Percentiles rank a stretch among this genome's conserved stretches.
These are phyloP conservation scores for Mayamaea pseudoterrestris DNA, from an alignment of 108 stramenopile genomes.

Conservation along the genomic window DNA sequence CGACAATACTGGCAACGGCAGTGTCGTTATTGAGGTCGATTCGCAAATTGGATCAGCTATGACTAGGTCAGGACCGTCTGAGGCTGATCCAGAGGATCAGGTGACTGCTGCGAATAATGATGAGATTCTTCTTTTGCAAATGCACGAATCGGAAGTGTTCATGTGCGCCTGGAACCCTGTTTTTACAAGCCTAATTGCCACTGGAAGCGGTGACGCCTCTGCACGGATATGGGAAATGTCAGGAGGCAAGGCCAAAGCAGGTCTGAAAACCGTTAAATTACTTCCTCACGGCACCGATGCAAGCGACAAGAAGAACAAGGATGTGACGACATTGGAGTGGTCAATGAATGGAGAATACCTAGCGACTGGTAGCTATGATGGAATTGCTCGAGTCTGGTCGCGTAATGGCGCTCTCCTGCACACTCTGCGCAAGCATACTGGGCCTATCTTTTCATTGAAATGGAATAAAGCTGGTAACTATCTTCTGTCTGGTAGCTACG, in stretches of 20 bases:
- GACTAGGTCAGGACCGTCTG: background rate
- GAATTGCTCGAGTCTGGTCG: constrained; percentile 90
- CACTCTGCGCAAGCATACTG: constrained; percentile 82
- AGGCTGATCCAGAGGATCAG: constrained; percentile 60
- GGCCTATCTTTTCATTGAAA: constrained; percentile 92
- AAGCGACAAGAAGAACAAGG: constrained; percentile 84
- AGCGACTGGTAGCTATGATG: constrained; percentile 93
- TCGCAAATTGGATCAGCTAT: background rate
- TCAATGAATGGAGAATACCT: constrained; percentile 81
- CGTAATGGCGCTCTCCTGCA: constrained; percentile 64
- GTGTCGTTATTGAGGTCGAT: too few relatives aligned
- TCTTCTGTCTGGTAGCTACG: constrained; percentile 87
- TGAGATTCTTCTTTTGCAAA: constrained; percentile 62
- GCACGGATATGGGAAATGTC: constrained; percentile 88
- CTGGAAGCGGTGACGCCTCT: constrained; percentile 89
- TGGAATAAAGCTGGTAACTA: constrained; percentile 90
- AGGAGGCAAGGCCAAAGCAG: constrained; percentile 41
- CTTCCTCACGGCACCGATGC: constrained; percentile 76
- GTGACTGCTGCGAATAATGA: constrained; percentile 35
- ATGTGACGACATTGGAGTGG: constrained; percentile 95
- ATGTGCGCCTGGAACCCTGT: constrained; percentile 97
- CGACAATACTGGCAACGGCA: too few relatives aligned
- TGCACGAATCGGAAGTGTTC: constrained; percentile 89
- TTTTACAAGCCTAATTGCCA: constrained; percentile 81
- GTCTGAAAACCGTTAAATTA: constrained; percentile 54